Evolutionary conservation across 345 rosid genomes (phyloP).

Genomic region (Eucalyptus paniculata): DNA sequence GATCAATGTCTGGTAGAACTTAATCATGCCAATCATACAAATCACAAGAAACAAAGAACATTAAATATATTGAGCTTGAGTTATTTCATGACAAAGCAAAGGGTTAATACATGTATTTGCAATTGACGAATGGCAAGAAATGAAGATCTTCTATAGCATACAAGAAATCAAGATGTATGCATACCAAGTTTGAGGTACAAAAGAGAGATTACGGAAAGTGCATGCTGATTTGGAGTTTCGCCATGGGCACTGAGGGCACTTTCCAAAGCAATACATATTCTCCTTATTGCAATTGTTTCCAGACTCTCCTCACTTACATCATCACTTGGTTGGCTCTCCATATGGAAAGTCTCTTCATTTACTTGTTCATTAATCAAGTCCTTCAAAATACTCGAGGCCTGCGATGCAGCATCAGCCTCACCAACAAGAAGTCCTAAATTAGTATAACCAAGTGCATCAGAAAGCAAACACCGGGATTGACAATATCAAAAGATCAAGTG

Average conservation of each 20-base stretch:
- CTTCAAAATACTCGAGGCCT: constrained; percentile 42
- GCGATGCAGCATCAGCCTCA: constrained; percentile 37
- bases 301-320: constrained; percentile 17
- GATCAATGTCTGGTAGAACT: background rate
- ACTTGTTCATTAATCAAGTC: constrained; percentile 42
- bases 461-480: background rate
- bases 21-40: background rate
- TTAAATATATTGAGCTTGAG: background rate
- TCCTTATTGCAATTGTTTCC: constrained; percentile 29
- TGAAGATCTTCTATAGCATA: background rate
- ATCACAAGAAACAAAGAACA: background rate
- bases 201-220: constrained; percentile 37
- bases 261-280: constrained; percentile 47
- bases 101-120: background rate
- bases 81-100: background rate
- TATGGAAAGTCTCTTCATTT: constrained; percentile 10
- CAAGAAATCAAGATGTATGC: background rate
- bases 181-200: constrained; percentile 69
- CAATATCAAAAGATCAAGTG: background rate
- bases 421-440: constrained; percentile 56
- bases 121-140: background rate
- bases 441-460: background rate
- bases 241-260: constrained; percentile 20
- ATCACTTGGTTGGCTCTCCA: constrained; percentile 16
- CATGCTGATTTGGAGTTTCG: constrained; percentile 45